phyloP scores from a whole-genome alignment of 225 moss, liverwort and hornwort genomes.

The Bryoerythrophyllum caledonicum region DNA sequence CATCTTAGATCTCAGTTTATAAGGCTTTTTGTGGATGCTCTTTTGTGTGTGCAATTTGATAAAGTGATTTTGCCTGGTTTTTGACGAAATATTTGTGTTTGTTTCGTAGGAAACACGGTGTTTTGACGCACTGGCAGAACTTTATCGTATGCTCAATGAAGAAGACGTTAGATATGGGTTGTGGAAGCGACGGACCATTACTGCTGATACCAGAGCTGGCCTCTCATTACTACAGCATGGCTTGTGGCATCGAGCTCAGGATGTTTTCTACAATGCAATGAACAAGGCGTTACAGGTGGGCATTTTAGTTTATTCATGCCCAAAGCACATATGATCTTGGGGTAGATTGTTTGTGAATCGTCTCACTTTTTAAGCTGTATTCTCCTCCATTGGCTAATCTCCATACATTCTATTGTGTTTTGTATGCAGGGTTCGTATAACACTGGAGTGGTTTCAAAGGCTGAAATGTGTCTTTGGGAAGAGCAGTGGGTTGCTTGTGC shows the following conservation, averaged over 20 bases:
- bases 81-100: slow-evolving; percentile 21
- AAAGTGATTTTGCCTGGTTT: not conserved
- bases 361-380: slow-evolving; percentile 10
- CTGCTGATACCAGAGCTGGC: slow-evolving; percentile 91
- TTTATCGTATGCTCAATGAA: slow-evolving; percentile 95
- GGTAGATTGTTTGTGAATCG: slow-evolving; percentile 1
- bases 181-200: slow-evolving; percentile 93
- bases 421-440: slow-evolving; percentile 71
- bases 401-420: not conserved
- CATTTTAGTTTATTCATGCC: slow-evolving; percentile 1
- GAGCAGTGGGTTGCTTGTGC: slow-evolving; percentile 99
- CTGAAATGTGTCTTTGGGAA: slow-evolving; percentile 99
- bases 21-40: slow-evolving; percentile 13
- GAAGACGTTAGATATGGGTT: slow-evolving; percentile 98
- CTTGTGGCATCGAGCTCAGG: slow-evolving; percentile 96
- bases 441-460: slow-evolving; percentile 84
- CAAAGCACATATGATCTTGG: not conserved
- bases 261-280: slow-evolving; percentile 90
- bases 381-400: slow-evolving; percentile 24
- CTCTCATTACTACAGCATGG: slow-evolving; percentile 96
- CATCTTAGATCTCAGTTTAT: slow-evolving; percentile 8
- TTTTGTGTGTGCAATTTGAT: not conserved
- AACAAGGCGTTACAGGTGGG: slow-evolving; percentile 82
- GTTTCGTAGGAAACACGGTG: slow-evolving; percentile 81
- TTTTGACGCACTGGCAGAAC: slow-evolving; percentile 96